Conservation (phyloP, 1,284 basidiomycete species). For the Dichomitus squalens region DNA sequence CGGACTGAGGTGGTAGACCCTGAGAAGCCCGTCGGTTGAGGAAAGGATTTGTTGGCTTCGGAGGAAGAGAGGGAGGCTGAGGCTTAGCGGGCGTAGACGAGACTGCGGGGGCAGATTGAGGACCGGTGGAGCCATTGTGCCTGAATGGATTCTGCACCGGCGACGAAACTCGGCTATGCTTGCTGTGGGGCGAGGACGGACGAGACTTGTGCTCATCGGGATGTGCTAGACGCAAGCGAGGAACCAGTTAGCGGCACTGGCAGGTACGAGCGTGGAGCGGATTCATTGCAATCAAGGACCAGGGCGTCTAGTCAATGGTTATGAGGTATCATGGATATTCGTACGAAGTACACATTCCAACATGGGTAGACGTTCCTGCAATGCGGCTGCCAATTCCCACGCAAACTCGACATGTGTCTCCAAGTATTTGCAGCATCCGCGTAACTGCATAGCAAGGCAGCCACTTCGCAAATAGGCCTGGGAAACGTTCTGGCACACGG, state of each 20-base stretch:
- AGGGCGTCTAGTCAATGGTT: no score
- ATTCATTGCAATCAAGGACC: no score
- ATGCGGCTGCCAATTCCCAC: neutral
- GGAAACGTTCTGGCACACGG: slow-evolving; percentile 7
- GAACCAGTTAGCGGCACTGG: no score
- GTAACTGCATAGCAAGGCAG: neutral
- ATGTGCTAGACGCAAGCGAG: slow-evolving; percentile 19
- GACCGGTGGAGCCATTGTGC: neutral
- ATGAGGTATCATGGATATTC: no score
- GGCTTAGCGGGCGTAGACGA: slow-evolving; percentile 13
- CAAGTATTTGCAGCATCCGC: neutral
- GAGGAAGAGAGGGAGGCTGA: slow-evolving; percentile 24
- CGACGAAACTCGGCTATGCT: slow-evolving; percentile 10
- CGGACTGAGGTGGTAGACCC: slow-evolving; percentile 19
- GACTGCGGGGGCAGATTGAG: neutral
- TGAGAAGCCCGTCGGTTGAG: slow-evolving; percentile 32
- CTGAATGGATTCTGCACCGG: slow-evolving; percentile 26
- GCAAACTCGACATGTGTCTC: neutral
- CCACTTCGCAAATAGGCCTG: neutral
- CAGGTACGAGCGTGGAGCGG: no score
- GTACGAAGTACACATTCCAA: no score
- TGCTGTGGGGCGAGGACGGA: slow-evolving; percentile 18
- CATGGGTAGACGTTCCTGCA: no score
- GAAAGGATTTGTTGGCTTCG: slow-evolving; percentile 41
- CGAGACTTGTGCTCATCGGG: slow-evolving; percentile 19